Base-by-base conservation (phyloP, 495 filamentous ascomycete species). In the Pyrenula aspistea region DNA sequence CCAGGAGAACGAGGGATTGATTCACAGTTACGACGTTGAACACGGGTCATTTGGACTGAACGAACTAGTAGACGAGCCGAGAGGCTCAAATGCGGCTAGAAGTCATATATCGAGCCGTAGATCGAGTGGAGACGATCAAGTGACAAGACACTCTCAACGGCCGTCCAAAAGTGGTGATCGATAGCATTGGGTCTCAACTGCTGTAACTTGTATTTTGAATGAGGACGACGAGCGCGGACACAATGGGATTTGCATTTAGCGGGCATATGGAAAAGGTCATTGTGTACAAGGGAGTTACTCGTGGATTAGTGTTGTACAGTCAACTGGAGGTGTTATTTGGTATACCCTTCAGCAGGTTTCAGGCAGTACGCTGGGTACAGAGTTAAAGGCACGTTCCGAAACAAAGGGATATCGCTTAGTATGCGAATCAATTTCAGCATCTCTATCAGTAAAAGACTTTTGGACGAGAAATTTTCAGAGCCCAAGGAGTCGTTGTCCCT, bases 1-100 rank as follows among this genome's bases (percentile, higher is more conserved):
- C n/a, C 61, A 63, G 2, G 89, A 92, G 55, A 81, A 88, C 56
- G 83, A 91, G 61, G 86, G 87, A 2, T 77, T 96, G 10, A 95
- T 96, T 62, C 84, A 83, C 59, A 81, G 83, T 1, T 95, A 91
- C 61, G 89, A 94, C 56, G 76, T 85, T 48, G 85, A 92, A 64
- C 82, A 85, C 61, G 73, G 78, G n/a, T 82, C 67, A 8, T 77
- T 84, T 49, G 86, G 83, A 21, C 65, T 90, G 67, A 74, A 75
- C 12, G 86, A 89, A 55, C 69, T 93, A 47, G 75, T 83, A 4
- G 86, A 89, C 58, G 85, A 86, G 31, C 31, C 31, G 4, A 4
- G 15, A 42, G 31, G 31, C 15, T 42, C 31, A 15, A 42, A 42
- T 15, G 31, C 31, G 31, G 31, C 31, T 8, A 42, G 15, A 4